phyloP scores from a whole-genome alignment of 2,329 filamentous ascomycete genomes.

The Monosporascus cannonballus region DNA sequence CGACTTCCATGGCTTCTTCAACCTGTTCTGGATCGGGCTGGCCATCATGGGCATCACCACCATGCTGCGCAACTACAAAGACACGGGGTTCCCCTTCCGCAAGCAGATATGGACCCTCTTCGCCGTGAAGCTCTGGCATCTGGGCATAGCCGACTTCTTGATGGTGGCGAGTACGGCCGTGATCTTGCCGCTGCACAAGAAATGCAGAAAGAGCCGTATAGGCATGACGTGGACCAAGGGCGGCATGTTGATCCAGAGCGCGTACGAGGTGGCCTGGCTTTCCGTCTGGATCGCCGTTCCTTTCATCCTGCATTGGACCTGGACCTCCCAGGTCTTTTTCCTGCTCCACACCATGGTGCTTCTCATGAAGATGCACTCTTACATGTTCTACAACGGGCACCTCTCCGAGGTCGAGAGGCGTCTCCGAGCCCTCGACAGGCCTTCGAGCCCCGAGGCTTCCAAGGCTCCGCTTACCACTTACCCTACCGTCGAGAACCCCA shows the following conservation, averaged over 20 bases:
- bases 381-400: slow-evolving; percentile 97
- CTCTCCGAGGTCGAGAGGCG: slow-evolving; percentile 80
- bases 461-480: slow-evolving; percentile 71
- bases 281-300: slow-evolving; percentile 77
- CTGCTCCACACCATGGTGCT: slow-evolving; percentile 85
- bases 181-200: slow-evolving; percentile 65
- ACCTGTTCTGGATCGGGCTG: slow-evolving; percentile 94
- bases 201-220: slow-evolving; percentile 50
- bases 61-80: slow-evolving; percentile 88
- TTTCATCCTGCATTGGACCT: slow-evolving; percentile 84
- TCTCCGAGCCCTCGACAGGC: slow-evolving; percentile 71
- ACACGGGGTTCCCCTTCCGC: slow-evolving; percentile 81
- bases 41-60: slow-evolving; percentile 95
- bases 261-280: slow-evolving; percentile 77
- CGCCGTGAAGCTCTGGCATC: slow-evolving; percentile 80
- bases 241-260: slow-evolving; percentile 77
- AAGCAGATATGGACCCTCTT: slow-evolving; percentile 85
- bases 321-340: slow-evolving; percentile 95
- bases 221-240: slow-evolving; percentile 67
- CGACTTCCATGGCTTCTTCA: slow-evolving; percentile 96
- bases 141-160: slow-evolving; percentile 73
- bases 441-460: slow-evolving; percentile 53
- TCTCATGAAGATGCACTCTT: slow-evolving; percentile 99
- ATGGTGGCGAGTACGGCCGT: slow-evolving; percentile 77
- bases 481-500: slow-evolving; percentile 53